Conservation (phyloP, 1,284 basidiomycete species). For the Malassezia caprae region DNA sequence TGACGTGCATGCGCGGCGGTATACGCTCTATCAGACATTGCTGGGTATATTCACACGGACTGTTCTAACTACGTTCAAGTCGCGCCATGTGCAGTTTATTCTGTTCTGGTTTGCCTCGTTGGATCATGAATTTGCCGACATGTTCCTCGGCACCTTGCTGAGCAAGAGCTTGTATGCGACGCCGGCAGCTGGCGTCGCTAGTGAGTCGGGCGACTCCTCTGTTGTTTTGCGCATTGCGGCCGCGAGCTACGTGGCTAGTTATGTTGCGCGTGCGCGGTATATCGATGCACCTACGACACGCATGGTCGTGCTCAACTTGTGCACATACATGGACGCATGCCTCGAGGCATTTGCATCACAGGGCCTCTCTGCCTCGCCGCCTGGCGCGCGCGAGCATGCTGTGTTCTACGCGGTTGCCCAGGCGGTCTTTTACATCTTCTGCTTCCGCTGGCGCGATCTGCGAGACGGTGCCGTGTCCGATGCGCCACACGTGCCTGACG, state of each 20-base stretch:
- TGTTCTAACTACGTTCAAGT: conserved; percentile 89
- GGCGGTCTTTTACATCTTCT: conserved; percentile 91
- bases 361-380: conserved; percentile 20
- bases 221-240: conserved; percentile 40
- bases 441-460: conserved; percentile 89
- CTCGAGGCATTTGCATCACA: conserved; percentile 49
- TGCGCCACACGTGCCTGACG: conserved; percentile 11
- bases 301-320: conserved; percentile 69
- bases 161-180: conserved; percentile 64
- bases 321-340: conserved; percentile 67
- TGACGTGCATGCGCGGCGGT: conserved; percentile 21
- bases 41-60: conserved; percentile 84
- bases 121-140: conserved; percentile 75
- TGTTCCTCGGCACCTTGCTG: conserved; percentile 85
- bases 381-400: conserved; percentile 32
- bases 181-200: conserved; percentile 51
- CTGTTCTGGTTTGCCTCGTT: conserved; percentile 90
- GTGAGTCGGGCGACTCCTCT: conserved; percentile 23
- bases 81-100: conserved; percentile 92
- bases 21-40: conserved; percentile 63
- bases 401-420: conserved; percentile 87
- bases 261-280: conserved; percentile 80
- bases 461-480: conserved; percentile 24
- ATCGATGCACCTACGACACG: conserved; percentile 68
- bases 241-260: conserved; percentile 57